A percentile compares a stretch with the other conserved stretches of the same genome.
Conservation (phyloP, 345 rosid species). For the Nephelium lappaceum region DNA sequence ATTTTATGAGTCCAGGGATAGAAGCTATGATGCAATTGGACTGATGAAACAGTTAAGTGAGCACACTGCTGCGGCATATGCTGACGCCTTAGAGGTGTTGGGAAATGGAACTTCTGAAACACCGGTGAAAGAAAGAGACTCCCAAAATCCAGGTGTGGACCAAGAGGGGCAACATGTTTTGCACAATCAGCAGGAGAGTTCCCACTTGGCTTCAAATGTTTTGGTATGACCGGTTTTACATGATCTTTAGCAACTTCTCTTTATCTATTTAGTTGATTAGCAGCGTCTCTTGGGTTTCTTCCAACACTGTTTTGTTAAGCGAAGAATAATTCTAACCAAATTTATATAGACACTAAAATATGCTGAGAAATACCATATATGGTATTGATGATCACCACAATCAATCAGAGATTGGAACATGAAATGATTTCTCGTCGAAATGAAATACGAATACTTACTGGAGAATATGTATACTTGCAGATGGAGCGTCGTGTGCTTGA, state of each 20-base stretch:
- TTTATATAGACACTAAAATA: not conserved
- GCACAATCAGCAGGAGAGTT: constrained; percentile 40
- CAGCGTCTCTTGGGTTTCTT: not conserved
- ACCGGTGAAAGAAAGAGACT: constrained; percentile 44
- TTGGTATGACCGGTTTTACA: constrained; percentile 32
- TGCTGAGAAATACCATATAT: not conserved
- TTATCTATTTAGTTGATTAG: not conserved
- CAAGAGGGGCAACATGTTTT: constrained; percentile 43
- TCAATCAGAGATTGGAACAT: too few species aligned
- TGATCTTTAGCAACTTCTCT: not conserved
- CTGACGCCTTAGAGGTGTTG: constrained; percentile 88
- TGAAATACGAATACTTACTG: not conserved
- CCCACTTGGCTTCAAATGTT: constrained; percentile 51
- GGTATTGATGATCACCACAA: not conserved
- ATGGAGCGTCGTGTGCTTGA: constrained; percentile 82
- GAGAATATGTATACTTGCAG: constrained; percentile 44
- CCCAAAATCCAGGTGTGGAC: constrained; percentile 35
- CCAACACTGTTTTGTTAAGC: not conserved
- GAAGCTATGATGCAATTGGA: constrained; percentile 90
- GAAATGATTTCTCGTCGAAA: not conserved
- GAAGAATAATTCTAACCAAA: too few species aligned
- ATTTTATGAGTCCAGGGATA: constrained; percentile 87
- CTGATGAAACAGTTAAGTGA: constrained; percentile 89
- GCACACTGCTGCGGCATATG: constrained; percentile 83
- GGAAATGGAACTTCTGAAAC: constrained; percentile 78